Evolutionary conservation across 768 basidiomycete species (phyloP).

Genomic region (Phlegmacium glaucopus): DNA sequence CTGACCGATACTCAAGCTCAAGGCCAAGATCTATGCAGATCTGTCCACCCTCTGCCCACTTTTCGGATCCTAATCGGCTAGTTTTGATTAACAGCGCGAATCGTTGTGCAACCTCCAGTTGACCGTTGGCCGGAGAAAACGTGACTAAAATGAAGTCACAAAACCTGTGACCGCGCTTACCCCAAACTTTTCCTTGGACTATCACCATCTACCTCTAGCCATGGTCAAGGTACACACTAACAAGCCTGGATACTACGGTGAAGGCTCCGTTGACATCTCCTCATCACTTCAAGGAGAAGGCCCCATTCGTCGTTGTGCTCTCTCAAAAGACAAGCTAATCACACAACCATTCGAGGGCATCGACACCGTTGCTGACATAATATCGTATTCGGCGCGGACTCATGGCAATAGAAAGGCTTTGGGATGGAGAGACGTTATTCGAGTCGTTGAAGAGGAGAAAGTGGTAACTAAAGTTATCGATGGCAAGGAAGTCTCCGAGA

Average conservation of each 20-base stretch:
- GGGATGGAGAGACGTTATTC: constrained; percentile 74
- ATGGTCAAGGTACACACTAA: constrained; percentile 34
- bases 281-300: constrained; percentile 48
- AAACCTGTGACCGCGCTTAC: too few relatives aligned
- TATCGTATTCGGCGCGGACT: constrained; percentile 69
- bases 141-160: too few relatives aligned
- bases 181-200: neutral
- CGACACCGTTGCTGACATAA: constrained; percentile 76
- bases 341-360: constrained; percentile 71
- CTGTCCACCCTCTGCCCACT: too few relatives aligned
- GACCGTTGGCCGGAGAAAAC: too few relatives aligned
- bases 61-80: too few relatives aligned
- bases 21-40: too few relatives aligned
- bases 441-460: constrained; percentile 82
- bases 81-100: too few relatives aligned
- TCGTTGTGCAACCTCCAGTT: too few relatives aligned
- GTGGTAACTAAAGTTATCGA: constrained; percentile 80
- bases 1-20: too few relatives aligned
- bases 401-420: constrained; percentile 74
- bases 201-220: constrained; percentile 7
- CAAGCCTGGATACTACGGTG: constrained; percentile 47
- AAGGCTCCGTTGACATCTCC: constrained; percentile 62
- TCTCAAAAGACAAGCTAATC: constrained; percentile 54
- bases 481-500: constrained; percentile 82
- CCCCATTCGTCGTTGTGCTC: constrained; percentile 53